Percentiles rank a stretch among this genome's conserved stretches.
Evolutionary conservation across 495 filamentous ascomycete genomes (phyloP).

Genomic region (Xylaria telfairii): DNA sequence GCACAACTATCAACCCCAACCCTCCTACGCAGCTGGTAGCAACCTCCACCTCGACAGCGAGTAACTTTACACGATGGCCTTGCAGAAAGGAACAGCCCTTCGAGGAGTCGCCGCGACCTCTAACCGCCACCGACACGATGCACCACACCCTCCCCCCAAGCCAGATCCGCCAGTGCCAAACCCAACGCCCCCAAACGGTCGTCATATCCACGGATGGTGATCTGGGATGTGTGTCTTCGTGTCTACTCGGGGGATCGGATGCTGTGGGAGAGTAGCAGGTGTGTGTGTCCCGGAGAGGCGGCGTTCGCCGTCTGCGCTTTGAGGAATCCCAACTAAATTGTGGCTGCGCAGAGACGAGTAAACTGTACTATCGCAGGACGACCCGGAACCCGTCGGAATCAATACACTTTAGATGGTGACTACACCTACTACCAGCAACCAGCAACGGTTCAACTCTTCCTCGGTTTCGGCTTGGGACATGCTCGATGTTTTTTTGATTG

Average conservation of each 20-base stretch:
- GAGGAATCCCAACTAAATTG: neutral
- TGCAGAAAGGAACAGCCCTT: neutral
- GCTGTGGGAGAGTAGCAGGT: neutral
- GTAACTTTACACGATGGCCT: neutral
- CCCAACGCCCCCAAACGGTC: slow-evolving; percentile 9
- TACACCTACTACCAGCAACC: neutral
- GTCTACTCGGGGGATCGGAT: no score
- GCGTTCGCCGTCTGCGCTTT: no score
- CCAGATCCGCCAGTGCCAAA: slow-evolving; percentile 21
- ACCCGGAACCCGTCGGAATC: neutral
- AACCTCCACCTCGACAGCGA: slow-evolving; percentile 1
- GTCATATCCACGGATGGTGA: neutral
- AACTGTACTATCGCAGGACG: neutral
- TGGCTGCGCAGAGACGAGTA: neutral
- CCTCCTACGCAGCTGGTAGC: neutral
- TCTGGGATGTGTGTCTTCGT: neutral
- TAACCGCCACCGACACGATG: neutral
- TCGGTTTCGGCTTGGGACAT: neutral
- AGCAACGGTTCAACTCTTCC: neutral
- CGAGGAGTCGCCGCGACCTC: neutral
- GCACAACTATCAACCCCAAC: slow-evolving; percentile 11
- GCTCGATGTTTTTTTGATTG: neutral
- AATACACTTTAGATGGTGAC: neutral
- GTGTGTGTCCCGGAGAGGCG: neutral
- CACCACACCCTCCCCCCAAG: slow-evolving; percentile 11